Base-by-base conservation (phyloP, 495 filamentous ascomycete species). In the Penicillium silybi region DNA sequence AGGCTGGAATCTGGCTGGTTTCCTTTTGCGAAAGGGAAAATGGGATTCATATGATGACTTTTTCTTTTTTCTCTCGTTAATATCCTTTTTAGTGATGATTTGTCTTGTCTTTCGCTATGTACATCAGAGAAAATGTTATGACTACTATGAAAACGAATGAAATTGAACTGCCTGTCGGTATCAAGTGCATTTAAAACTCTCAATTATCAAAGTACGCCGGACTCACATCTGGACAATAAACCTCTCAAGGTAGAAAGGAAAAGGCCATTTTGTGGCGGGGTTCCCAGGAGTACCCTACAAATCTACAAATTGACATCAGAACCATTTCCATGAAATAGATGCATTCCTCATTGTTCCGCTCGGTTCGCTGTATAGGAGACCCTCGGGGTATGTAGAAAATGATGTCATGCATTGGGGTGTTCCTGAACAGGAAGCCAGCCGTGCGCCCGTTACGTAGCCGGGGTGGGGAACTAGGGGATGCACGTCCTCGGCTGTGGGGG, bases 371-470 rank as follows among this genome's bases (percentile, higher is more conserved):
- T 46, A 34, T 35, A 17, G 11, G 5, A 44, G 35, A 46, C 18
- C 25, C 35, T 34, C 22, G 8, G 11, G 7, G 13, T 23, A 16
- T 3, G 2, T 35, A 23, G 17, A 22, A 46, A 16, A 48, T 53
- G 57, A 59, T 54, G 52, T 59, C 56, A 59, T 55, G 50, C 22
- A 10, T 17, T 20, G 13, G 39, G 19, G 15, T 37, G 48, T 56
- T 27, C 47, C 53, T 56, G 48, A 32, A 11, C 18, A 32, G 18
- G 42, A 46, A 44, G 13, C 19, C 18, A 26, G 9, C 51, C 20
- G 48, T 44, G 48, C 44, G 41, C 47, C 47, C 35, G 45, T 55
- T 59, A 59, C 57, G 57, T 59, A 52, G 57, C n/a, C 32, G 41
- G 34, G 25, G 52, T 44, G 35, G 54, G 44, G 49, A 48, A 3